Conservation (phyloP, 805 yeast species). For the Candida maltosa region DNA sequence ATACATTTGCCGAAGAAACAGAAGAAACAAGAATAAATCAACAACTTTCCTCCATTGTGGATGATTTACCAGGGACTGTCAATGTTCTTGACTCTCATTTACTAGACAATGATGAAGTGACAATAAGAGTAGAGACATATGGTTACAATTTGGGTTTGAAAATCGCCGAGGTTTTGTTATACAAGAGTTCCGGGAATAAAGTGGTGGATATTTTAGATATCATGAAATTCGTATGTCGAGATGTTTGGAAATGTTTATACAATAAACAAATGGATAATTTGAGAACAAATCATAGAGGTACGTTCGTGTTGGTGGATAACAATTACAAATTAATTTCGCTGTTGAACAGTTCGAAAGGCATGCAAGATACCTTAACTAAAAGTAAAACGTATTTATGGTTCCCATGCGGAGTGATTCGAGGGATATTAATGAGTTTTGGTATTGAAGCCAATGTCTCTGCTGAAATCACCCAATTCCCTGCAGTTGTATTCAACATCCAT, state of each 20-base stretch:
- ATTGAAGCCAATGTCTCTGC: conserved; percentile 63
- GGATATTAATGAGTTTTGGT: conserved; percentile 67
- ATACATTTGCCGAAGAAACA: conserved; percentile 15
- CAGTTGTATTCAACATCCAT: conserved; percentile 71
- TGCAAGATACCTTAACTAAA: conserved; percentile 41
- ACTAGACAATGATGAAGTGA: conserved; percentile 46
- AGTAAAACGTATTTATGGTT: conserved; percentile 57
- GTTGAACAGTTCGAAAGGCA: conserved; percentile 45
- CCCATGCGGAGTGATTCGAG: conserved; percentile 75
- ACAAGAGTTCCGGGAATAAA: conserved; percentile 28
- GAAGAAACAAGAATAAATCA: conserved; percentile 22
- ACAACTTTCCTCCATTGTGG: conserved; percentile 24
- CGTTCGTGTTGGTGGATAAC: conserved; percentile 75
- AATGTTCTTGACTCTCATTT: conserved; percentile 32
- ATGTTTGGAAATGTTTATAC: conserved; percentile 79
- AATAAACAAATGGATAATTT: conserved; percentile 88
- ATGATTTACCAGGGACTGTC: conserved; percentile 42
- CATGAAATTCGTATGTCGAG: conserved; percentile 90
- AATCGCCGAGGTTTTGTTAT: conserved; percentile 47
- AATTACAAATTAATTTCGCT: conserved; percentile 51
- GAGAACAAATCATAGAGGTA: conserved; percentile 87
- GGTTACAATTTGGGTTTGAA: conserved; percentile 71
- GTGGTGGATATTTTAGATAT: conserved; percentile 69
- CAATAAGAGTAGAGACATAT: conserved; percentile 59
- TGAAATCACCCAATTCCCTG: conserved; percentile 59